Conservation (phyloP, 1,284 basidiomycete species). For the Apiotrichum domesticum region DNA sequence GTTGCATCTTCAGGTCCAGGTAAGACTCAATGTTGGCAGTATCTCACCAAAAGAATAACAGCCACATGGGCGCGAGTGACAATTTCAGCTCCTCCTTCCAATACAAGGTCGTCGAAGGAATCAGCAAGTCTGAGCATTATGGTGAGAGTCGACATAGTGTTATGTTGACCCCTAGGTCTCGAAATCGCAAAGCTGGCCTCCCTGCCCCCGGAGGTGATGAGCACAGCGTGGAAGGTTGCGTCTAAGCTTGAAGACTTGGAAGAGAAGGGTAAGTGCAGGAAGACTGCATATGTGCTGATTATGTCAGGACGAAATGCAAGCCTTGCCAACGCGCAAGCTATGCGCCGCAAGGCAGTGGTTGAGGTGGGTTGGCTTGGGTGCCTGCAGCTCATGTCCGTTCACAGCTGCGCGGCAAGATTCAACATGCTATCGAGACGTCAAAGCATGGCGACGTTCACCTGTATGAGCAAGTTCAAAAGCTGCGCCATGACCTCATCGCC, state of each 20-base stretch:
- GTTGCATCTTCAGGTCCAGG: constrained; percentile 74
- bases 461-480: constrained; percentile 4
- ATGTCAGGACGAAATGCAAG: constrained; percentile 12
- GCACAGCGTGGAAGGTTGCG: constrained; percentile 59
- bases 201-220: constrained; percentile 62
- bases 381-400: neutral
- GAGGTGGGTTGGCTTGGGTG: constrained; percentile 4
- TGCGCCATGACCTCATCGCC: constrained; percentile 1
- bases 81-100: constrained; percentile 67
- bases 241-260: constrained; percentile 58
- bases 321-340: constrained; percentile 7
- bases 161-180: constrained; percentile 54
- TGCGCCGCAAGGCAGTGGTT: constrained; percentile 15
- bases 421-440: constrained; percentile 8
- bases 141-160: constrained; percentile 23
- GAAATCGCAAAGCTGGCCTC: constrained; percentile 78
- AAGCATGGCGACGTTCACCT: neutral
- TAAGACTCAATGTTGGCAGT: constrained; percentile 35
- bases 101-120: constrained; percentile 56
- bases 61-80: constrained; percentile 49
- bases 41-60: constrained; percentile 4
- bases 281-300: neutral
- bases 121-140: constrained; percentile 39
- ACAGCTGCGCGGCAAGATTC: constrained; percentile 14
- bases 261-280: constrained; percentile 45